Percentiles rank a stretch among this genome's conserved stretches.
These are phyloP conservation scores for Annulohypoxylon stygium DNA, from an alignment of 495 filamentous ascomycete genomes.

Conservation along the genomic window DNA sequence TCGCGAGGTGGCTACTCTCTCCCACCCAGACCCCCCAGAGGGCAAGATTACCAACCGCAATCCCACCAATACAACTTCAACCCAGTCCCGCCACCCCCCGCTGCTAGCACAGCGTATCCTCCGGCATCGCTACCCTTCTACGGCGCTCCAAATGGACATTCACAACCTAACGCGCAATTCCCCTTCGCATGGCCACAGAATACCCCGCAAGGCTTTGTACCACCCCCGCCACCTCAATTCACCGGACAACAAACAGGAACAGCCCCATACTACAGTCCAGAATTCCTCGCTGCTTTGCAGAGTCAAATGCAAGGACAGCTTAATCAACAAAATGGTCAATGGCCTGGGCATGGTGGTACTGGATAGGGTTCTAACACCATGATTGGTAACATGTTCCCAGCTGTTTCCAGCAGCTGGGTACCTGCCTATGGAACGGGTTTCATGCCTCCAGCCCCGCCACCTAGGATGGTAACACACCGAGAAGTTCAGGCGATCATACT, in stretches of 20 bases:
- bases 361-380: slow-evolving; percentile 25
- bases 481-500: too few relatives aligned
- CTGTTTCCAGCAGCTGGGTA: neutral
- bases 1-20: slow-evolving; percentile 54
- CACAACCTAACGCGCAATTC: slow-evolving; percentile 38
- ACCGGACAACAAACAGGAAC: slow-evolving; percentile 41
- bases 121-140: slow-evolving; percentile 39
- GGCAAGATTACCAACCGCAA: slow-evolving; percentile 49
- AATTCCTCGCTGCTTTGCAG: slow-evolving; percentile 66
- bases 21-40: slow-evolving; percentile 48
- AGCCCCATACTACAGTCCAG: slow-evolving; percentile 70
- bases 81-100: slow-evolving; percentile 32
- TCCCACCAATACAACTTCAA: slow-evolving; percentile 43
- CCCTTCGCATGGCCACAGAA: slow-evolving; percentile 48
- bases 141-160: slow-evolving; percentile 35
- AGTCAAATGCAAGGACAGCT: slow-evolving; percentile 61
- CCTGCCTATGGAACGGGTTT: neutral
- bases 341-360: slow-evolving; percentile 44
- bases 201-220: slow-evolving; percentile 43
- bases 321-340: slow-evolving; percentile 53
- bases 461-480: neutral
- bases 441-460: neutral
- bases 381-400: neutral
- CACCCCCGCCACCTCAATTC: slow-evolving; percentile 50
- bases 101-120: slow-evolving; percentile 34